Percentiles rank a stretch among this genome's conserved stretches.
Conservation (phyloP, 495 filamentous ascomycete species). For the Penicillium herquei region DNA sequence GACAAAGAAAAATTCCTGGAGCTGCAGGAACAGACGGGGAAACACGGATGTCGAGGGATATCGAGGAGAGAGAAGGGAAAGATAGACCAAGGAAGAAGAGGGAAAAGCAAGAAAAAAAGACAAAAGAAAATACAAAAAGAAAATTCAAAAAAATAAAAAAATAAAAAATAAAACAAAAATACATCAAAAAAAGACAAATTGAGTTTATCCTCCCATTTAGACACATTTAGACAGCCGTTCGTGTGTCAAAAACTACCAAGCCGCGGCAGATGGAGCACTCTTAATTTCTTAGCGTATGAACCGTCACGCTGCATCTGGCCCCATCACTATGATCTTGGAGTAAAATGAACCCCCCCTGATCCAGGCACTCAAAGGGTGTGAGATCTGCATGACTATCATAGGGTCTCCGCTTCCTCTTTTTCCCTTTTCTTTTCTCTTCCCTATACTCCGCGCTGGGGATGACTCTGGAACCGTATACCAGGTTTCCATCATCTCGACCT, state of each 20-base stretch:
- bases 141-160: too few relatives aligned
- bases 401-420: conserved; percentile 15
- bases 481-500: conserved; percentile 8
- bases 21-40: not conserved
- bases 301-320: conserved; percentile 21
- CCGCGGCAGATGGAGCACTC: conserved; percentile 15
- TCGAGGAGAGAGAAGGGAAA: too few relatives aligned
- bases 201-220: conserved; percentile 3
- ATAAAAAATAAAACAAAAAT: too few relatives aligned
- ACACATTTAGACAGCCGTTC: conserved; percentile 9
- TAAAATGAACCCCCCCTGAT: conserved; percentile 27
- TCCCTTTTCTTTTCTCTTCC: conserved; percentile 5
- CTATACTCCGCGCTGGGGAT: conserved; percentile 1
- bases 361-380: conserved; percentile 19
- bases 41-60: not conserved
- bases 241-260: conserved; percentile 12
- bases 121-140: too few relatives aligned
- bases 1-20: not conserved
- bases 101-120: too few relatives aligned
- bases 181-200: not conserved
- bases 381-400: conserved; percentile 22
- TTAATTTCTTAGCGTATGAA: conserved; percentile 30
- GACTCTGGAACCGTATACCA: conserved; percentile 15
- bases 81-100: too few relatives aligned
- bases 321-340: conserved; percentile 24